Base-by-base conservation (phyloP, 768 basidiomycete species). In the Pisolithus tinctorius region DNA sequence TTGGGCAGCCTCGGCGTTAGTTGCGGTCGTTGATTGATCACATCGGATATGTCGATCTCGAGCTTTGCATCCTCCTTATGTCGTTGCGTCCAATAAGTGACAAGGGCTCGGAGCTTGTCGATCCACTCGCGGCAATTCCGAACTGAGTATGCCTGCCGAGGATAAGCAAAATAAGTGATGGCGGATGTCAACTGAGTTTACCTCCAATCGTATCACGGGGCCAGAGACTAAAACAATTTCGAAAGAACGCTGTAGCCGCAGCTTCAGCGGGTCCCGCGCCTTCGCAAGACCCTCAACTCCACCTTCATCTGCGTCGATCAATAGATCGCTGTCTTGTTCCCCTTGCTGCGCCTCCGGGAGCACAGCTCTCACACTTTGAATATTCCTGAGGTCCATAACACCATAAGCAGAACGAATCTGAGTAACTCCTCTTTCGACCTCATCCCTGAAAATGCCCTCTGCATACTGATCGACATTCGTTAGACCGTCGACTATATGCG, bases 51-150 rank as follows among this genome's bases (percentile, higher is more conserved):
- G 51, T 89, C 83, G 83, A 93, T 93, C 66, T 91, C 89, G 51
- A 84, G 77, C 53, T 74, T 74, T 13, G 91, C 84, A 60, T 94
- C 92, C 40, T 77, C 73, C 25, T 80, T 78, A 58, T 93, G 86
- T 20, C 84, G 78, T 43, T 80, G 74, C 49, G 77, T 83, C 93
- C 93, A 97, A 62, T 93, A 97, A 4, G 71, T 64, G 38, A 84
- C 68, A 30, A 94, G 74, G 26, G 78, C 78, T 16, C 80, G 79
- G 4, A 97, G 77, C 38, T 83, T 77, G 46, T 80, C 76, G 45
- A 96, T 82, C 95, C 94, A 97, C 62, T 97, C 93, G 46, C 83
- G 63, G 0, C 88, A 88, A 42, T 84, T 74, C 30, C 63, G 70
- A 49, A 79, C 71, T 23, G 83, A 83, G 71, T 85, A 72, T 36